phyloP scores from a whole-genome alignment of 208 protist genomes.

The Porcisia hertigi region DNA sequence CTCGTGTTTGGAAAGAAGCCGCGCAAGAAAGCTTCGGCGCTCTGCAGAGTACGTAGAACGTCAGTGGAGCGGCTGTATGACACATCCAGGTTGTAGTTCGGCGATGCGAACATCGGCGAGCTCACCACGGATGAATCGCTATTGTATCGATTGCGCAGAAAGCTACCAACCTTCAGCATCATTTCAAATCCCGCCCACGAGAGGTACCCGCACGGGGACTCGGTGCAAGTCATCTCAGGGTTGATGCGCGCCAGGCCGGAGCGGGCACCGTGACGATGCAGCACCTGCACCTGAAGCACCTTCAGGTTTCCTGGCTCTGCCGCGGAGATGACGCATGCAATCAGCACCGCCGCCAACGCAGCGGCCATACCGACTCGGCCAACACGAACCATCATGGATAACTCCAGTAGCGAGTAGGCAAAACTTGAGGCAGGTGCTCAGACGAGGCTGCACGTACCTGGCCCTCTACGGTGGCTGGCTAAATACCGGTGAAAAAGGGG shows the following conservation, averaged over 20 bases:
- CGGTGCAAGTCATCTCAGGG: constrained; percentile 38
- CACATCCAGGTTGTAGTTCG: constrained; percentile 50
- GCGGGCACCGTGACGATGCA: constrained; percentile 67
- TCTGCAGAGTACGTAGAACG: constrained; percentile 60
- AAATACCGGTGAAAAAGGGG: neutral
- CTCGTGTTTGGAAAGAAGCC: constrained; percentile 43
- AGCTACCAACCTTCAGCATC: constrained; percentile 47
- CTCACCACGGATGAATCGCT: constrained; percentile 30
- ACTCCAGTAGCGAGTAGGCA: neutral
- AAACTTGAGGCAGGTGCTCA: neutral
- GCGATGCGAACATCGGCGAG: constrained; percentile 31
- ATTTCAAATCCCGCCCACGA: constrained; percentile 37
- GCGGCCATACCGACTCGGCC: constrained; percentile 20
- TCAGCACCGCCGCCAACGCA: constrained; percentile 14
- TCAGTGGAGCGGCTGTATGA: constrained; percentile 64
- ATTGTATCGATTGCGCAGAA: constrained; percentile 46
- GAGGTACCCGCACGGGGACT: constrained; percentile 52
- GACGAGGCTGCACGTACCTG: neutral
- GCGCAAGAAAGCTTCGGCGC: constrained; percentile 47
- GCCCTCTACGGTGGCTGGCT: neutral
- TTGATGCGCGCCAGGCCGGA: constrained; percentile 27
- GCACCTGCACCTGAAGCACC: constrained; percentile 38
- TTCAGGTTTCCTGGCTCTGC: constrained; percentile 9
- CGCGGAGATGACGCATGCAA: constrained; percentile 13
- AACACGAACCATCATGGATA: constrained; percentile 3